A percentile compares a stretch with the other conserved stretches of the same genome.
Evolutionary conservation across 2,329 filamentous ascomycete species (phyloP).

Genomic region (Phaeoacremonium minimum): DNA sequence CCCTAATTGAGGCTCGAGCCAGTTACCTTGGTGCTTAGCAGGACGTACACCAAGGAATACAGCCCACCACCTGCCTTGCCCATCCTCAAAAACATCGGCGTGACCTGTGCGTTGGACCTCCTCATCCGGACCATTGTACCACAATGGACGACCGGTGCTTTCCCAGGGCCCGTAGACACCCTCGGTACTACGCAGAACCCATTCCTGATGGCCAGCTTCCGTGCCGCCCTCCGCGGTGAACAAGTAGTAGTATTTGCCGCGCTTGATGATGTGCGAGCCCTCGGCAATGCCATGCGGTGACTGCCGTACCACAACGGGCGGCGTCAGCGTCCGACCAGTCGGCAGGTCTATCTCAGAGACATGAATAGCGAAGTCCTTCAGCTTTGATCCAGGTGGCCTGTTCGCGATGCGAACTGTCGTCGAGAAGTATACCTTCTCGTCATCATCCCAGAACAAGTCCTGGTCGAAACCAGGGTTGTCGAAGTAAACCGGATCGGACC

Average conservation of each 20-base stretch:
- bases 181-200: slow-evolving; percentile 39
- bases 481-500: slow-evolving; percentile 51
- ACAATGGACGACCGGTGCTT: slow-evolving; percentile 35
- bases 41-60: slow-evolving; percentile 42
- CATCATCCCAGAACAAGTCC: slow-evolving; percentile 46
- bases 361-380: slow-evolving; percentile 49
- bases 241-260: slow-evolving; percentile 29
- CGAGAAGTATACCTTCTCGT: slow-evolving; percentile 44
- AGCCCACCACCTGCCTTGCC: slow-evolving; percentile 39
- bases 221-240: slow-evolving; percentile 36
- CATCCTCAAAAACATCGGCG: slow-evolving; percentile 41
- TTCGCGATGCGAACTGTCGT: slow-evolving; percentile 28
- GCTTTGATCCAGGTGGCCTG: slow-evolving; percentile 28
- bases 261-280: slow-evolving; percentile 32
- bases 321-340: slow-evolving; percentile 32
- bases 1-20: slow-evolving; percentile 38
- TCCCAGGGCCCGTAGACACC: slow-evolving; percentile 46
- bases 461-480: slow-evolving; percentile 51
- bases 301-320: slow-evolving; percentile 26
- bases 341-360: slow-evolving; percentile 35
- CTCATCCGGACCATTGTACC: slow-evolving; percentile 39
- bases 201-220: slow-evolving; percentile 46
- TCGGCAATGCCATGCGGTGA: slow-evolving; percentile 35
- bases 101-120: slow-evolving; percentile 47
- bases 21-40: slow-evolving; percentile 16